Evolutionary conservation across 768 basidiomycete genomes (phyloP).

Genomic region (Kwoniella shandongensis): DNA sequence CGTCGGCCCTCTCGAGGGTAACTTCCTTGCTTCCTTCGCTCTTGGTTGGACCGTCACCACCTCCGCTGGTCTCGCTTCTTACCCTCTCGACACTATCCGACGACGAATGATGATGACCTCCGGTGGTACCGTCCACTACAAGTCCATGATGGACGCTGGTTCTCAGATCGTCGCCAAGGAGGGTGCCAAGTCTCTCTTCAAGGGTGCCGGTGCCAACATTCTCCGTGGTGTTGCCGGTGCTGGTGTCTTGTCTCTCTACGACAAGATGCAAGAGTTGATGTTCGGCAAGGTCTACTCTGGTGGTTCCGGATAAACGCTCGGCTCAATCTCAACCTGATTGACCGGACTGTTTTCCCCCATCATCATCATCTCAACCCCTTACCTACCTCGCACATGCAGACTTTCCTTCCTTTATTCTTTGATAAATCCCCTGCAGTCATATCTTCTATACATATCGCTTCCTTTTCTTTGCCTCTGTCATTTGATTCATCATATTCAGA

Average conservation of each 20-base stretch:
- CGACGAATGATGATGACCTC: conserved; percentile 99
- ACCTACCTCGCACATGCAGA: conserved; percentile 20
- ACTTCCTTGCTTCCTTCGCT: conserved; percentile 92
- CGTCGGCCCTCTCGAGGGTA: conserved; percentile 89
- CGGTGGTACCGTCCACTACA: conserved; percentile 92
- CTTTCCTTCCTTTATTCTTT: conserved; percentile 3
- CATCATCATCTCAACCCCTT: conserved; percentile 9
- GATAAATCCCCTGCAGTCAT: conserved; percentile 7
- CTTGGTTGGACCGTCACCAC: conserved; percentile 99
- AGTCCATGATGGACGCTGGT: conserved; percentile 97
- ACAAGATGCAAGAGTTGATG: conserved; percentile 89
- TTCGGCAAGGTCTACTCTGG: conserved; percentile 98
- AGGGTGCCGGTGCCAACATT: conserved; percentile 91
- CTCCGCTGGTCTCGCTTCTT: conserved; percentile 96
- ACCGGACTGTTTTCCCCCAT: conserved; percentile 5
- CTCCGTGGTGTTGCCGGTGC: conserved; percentile 99
- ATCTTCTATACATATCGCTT: conserved; percentile 11
- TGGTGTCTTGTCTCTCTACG: conserved; percentile 97
- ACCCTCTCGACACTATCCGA: conserved; percentile 62
- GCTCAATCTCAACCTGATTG: conserved; percentile 19
- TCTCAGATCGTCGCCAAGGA: conserved; percentile 94
- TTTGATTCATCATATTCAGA: conserved; percentile 12
- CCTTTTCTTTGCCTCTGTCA: conserved; percentile 13
- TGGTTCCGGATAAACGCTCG: conserved; percentile 49
- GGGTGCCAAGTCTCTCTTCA: conserved; percentile 93